These are phyloP conservation scores for Penicillium sumatraense DNA, from an alignment of 2,329 filamentous ascomycete genomes.

Conservation along the genomic window DNA sequence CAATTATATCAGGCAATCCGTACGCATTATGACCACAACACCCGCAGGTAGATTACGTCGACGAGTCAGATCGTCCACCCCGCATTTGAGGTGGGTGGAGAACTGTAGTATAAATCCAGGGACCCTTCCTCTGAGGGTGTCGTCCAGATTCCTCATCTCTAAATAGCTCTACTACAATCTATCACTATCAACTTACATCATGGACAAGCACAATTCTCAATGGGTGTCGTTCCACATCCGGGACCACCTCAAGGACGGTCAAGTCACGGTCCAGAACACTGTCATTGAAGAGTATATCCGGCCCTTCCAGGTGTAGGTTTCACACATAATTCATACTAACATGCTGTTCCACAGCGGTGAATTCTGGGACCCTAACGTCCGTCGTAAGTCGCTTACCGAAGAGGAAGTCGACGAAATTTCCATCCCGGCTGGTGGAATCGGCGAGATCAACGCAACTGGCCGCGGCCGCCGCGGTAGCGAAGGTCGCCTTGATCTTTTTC, in stretches of 20 bases:
- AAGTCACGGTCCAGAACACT: slow-evolving; percentile 31
- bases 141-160: neutral
- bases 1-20: slow-evolving; percentile 14
- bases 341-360: slow-evolving; percentile 24
- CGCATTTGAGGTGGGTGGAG: neutral
- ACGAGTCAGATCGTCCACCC: slow-evolving; percentile 14
- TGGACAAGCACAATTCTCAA: slow-evolving; percentile 31
- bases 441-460: slow-evolving; percentile 32
- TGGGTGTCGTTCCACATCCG: slow-evolving; percentile 37
- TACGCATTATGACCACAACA: slow-evolving; percentile 18
- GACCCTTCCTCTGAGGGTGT: neutral
- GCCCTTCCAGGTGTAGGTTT: neutral
- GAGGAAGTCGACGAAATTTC: slow-evolving; percentile 35
- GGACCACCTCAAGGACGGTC: slow-evolving; percentile 31
- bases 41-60: slow-evolving; percentile 13
- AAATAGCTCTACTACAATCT: neutral
- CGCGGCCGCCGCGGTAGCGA: slow-evolving; percentile 37
- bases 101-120: neutral
- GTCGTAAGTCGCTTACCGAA: slow-evolving; percentile 31
- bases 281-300: slow-evolving; percentile 33
- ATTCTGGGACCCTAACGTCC: slow-evolving; percentile 30
- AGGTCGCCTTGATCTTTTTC: slow-evolving; percentile 37
- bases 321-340: slow-evolving; percentile 7
- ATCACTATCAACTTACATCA: neutral
- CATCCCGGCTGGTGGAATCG: slow-evolving; percentile 33